Conservation (phyloP, 768 basidiomycete species). For the Pleurotus tuoliensis region DNA sequence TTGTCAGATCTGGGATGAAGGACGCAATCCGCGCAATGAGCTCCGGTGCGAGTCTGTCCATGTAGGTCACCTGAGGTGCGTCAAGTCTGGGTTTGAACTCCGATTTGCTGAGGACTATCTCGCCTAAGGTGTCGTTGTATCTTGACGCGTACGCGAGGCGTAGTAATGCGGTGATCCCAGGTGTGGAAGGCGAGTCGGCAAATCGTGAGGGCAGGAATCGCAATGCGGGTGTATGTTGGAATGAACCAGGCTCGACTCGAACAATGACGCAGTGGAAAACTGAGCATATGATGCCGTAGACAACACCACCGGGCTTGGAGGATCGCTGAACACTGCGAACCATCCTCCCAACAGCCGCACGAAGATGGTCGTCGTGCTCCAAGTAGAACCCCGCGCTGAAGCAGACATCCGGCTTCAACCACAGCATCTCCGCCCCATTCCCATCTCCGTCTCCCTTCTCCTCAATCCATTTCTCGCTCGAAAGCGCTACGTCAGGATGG, state of each 20-base stretch:
- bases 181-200: conserved; percentile 12
- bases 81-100: neutral
- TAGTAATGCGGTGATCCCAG: conserved; percentile 11
- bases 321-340: neutral
- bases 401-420: neutral
- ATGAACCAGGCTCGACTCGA: conserved; percentile 9
- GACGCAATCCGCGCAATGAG: neutral
- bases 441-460: neutral
- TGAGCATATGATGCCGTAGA: conserved; percentile 14
- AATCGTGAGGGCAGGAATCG: conserved; percentile 17
- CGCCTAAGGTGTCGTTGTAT: neutral
- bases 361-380: neutral
- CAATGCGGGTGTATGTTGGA: conserved; percentile 12
- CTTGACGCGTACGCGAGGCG: conserved; percentile 8
- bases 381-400: neutral
- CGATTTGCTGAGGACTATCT: neutral
- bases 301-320: neutral
- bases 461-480: neutral
- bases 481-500: neutral
- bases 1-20: neutral
- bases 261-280: conserved; percentile 18
- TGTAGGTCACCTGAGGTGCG: neutral
- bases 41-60: neutral
- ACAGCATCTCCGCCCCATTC: neutral
- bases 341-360: neutral